Percentiles rank a stretch among this genome's conserved stretches.
These are phyloP conservation scores for Phlyctochytrium arcticum DNA, from an alignment of 192 early-diverging fungal genomes.

Conservation along the genomic window DNA sequence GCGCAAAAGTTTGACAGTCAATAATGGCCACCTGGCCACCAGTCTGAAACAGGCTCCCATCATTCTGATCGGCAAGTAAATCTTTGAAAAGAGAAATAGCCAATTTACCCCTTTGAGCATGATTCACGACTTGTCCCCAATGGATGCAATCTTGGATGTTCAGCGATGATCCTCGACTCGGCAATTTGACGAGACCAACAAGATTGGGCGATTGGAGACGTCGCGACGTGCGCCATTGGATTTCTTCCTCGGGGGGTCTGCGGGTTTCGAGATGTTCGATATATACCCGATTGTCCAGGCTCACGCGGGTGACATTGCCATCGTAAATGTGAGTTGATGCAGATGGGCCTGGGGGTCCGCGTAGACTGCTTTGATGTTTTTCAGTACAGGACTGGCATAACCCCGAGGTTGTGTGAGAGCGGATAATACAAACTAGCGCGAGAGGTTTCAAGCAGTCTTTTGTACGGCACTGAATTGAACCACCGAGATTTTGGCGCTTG, in stretches of 20 bases:
- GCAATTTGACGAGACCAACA: slow-evolving; percentile 30
- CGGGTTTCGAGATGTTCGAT: slow-evolving; percentile 18
- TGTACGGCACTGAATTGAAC: background rate
- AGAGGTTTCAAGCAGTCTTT: slow-evolving; percentile 2
- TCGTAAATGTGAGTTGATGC: slow-evolving; percentile 35
- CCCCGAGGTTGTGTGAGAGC: slow-evolving; percentile 20
- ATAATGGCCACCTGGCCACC: slow-evolving; percentile 28
- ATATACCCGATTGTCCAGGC: slow-evolving; percentile 20
- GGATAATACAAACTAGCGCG: slow-evolving; percentile 17
- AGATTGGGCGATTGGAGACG: slow-evolving; percentile 29
- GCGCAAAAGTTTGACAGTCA: slow-evolving; percentile 36
- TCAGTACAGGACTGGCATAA: slow-evolving; percentile 19
- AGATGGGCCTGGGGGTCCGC: too few species aligned
- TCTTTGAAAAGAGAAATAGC: slow-evolving; percentile 25
- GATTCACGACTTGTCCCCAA: slow-evolving; percentile 26
- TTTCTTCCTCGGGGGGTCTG: slow-evolving; percentile 21
- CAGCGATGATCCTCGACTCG: slow-evolving; percentile 1
- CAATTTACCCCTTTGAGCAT: slow-evolving; percentile 20
- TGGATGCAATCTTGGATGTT: background rate
- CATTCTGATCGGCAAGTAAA: background rate
- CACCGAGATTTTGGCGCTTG: background rate
- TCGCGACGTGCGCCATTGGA: slow-evolving; percentile 30
- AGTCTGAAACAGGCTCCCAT: slow-evolving; percentile 14
- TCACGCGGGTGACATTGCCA: slow-evolving; percentile 21
- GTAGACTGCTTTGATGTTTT: slow-evolving; percentile 2